Percentiles rank a stretch among this genome's conserved stretches.
Conservation (phyloP, 75 land plant genomes). For the Chamaecyparis obtusa region DNA sequence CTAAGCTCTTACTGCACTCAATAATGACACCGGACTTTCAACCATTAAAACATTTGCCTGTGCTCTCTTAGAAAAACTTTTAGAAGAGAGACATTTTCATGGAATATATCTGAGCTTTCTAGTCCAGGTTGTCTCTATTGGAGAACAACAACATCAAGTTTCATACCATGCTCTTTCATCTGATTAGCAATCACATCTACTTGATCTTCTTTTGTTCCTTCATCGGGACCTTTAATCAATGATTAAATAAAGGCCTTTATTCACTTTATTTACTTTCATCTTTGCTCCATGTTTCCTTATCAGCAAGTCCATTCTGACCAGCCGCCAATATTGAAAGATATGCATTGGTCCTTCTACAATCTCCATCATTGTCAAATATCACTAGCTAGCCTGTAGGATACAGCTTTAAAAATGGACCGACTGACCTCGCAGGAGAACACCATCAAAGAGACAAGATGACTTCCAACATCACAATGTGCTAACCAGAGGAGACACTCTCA, state of each 20-base stretch:
- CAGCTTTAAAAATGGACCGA: no score
- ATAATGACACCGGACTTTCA: conserved; percentile 57
- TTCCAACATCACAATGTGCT: no score
- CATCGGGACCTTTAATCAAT: conserved; percentile 71
- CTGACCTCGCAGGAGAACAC: no score
- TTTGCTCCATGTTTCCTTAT: conserved; percentile 69
- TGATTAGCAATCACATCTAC: conserved; percentile 60
- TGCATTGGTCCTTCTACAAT: no score
- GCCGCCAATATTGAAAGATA: no score
- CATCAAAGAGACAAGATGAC: no score
- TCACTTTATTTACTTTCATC: conserved; percentile 80
- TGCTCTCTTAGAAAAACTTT: conserved; percentile 58
- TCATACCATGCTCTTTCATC: conserved; percentile 73
- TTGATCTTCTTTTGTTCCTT: conserved; percentile 89
- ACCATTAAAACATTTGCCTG: conserved; percentile 49
- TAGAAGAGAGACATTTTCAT: conserved; percentile 65
- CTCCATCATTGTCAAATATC: no score
- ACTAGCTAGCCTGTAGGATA: no score
- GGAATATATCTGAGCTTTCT: conserved; percentile 23
- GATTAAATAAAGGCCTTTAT: conserved; percentile 77
- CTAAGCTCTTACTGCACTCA: conserved; percentile 79
- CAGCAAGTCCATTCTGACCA: conserved; percentile 92
- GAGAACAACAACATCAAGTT: conserved; percentile 65
- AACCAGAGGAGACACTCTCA: no score
- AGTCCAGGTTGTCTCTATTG: conserved; percentile 23